Conservation (phyloP, 768 basidiomycete species). For the Galerina marginata region DNA sequence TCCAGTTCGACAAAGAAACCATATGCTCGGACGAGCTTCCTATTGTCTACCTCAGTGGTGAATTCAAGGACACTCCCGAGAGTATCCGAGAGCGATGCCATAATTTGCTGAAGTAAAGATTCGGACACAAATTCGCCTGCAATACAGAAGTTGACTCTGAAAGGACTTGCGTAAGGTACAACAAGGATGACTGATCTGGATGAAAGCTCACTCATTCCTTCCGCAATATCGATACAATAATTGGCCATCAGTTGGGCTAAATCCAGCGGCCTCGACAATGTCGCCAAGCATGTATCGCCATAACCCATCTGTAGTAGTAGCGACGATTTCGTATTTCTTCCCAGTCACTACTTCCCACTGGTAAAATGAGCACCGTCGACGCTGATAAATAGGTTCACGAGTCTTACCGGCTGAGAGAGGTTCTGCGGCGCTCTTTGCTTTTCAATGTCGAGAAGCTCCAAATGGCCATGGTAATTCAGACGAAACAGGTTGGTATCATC, state of each 20-base stretch:
- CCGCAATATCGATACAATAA: conserved; percentile 11
- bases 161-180: neutral
- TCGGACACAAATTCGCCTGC: conserved; percentile 18
- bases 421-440: no score
- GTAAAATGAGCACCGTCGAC: no score
- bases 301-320: conserved; percentile 12
- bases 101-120: conserved; percentile 6
- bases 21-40: conserved; percentile 10
- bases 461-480: neutral
- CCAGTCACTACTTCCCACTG: conserved; percentile 12
- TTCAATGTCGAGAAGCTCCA: conserved; percentile 4
- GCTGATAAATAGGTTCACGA: no score
- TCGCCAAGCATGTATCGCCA: conserved; percentile 16
- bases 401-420: no score
- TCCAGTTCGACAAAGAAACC: conserved; percentile 15
- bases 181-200: neutral
- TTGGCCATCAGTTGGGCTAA: conserved; percentile 12
- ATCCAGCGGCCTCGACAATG: conserved; percentile 11
- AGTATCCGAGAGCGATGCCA: conserved; percentile 5
- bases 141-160: conserved; percentile 16
- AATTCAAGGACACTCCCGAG: conserved; percentile 19
- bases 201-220: conserved; percentile 6
- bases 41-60: conserved; percentile 16
- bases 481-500: conserved; percentile 11
- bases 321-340: conserved; percentile 15